These are phyloP conservation scores for Plasmodium gonderi DNA, from an alignment of 169 alveolate genomes.

Conservation along the genomic window DNA sequence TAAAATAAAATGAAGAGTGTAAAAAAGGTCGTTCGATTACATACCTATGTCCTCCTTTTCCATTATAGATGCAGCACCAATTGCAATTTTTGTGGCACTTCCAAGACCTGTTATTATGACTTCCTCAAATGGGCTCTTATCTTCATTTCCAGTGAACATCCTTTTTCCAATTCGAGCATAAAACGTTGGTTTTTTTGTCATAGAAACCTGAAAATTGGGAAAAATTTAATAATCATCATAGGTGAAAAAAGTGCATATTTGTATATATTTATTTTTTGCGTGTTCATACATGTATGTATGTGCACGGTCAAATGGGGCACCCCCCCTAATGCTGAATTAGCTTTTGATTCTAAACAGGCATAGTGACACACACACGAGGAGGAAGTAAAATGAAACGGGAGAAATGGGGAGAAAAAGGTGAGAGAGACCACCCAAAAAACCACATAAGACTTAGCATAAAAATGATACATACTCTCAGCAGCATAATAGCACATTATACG, in stretches of 20 bases:
- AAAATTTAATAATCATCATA: too few relatives aligned
- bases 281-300: background rate
- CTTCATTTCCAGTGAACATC: constrained; percentile 79
- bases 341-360: too few relatives aligned
- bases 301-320: background rate
- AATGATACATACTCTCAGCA: too few relatives aligned
- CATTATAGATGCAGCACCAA: constrained; percentile 81
- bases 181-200: constrained; percentile 78
- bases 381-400: too few relatives aligned
- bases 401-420: too few relatives aligned
- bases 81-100: constrained; percentile 82
- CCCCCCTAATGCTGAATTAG: too few relatives aligned
- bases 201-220: constrained; percentile 70
- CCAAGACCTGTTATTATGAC: constrained; percentile 82
- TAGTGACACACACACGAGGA: too few relatives aligned
- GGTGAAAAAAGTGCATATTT: background rate
- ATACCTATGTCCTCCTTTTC: constrained; percentile 79
- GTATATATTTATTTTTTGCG: background rate
- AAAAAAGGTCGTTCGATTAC: background rate
- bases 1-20: background rate
- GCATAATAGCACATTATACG: too few relatives aligned
- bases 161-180: constrained; percentile 81
- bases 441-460: too few relatives aligned
- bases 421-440: too few relatives aligned
- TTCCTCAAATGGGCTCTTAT: constrained; percentile 78